Evolutionary conservation across 1,139 yeast species (phyloP).

Genomic region (Yamadazyma conglobata): DNA sequence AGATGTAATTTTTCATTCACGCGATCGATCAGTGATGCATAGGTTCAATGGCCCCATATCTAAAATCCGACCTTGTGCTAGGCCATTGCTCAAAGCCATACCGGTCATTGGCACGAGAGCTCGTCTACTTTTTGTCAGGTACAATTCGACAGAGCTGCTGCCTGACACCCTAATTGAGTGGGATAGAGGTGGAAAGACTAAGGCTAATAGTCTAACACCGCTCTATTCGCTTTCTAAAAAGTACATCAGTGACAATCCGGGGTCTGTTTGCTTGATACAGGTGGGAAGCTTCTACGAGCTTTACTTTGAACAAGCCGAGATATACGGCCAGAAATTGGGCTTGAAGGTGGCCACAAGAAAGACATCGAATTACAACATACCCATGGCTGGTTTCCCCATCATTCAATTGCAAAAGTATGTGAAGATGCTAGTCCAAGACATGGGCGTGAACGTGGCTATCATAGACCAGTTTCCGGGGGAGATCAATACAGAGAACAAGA

Average conservation of each 20-base stretch:
- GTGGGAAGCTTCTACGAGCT: constrained; percentile 89
- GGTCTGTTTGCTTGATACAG: constrained; percentile 77
- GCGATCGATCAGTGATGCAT: too few relatives aligned
- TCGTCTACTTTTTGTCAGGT: too few relatives aligned
- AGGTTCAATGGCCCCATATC: too few relatives aligned
- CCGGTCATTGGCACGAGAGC: too few relatives aligned
- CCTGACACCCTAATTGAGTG: too few relatives aligned
- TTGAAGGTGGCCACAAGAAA: constrained; percentile 43
- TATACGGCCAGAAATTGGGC: constrained; percentile 68
- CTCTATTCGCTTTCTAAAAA: constrained; percentile 33
- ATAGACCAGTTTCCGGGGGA: constrained; percentile 58
- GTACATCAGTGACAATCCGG: constrained; percentile 43
- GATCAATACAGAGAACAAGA: constrained; percentile 17
- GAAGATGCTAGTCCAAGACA: constrained; percentile 65
- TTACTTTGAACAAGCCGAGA: constrained; percentile 82
- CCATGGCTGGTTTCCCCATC: constrained; percentile 92
- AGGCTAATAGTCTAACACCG: constrained; percentile 31
- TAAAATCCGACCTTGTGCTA: too few relatives aligned
- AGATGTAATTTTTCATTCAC: too few relatives aligned
- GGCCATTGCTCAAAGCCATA: too few relatives aligned
- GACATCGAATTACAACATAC: constrained; percentile 48
- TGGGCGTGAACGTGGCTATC: constrained; percentile 70
- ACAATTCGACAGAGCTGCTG: too few relatives aligned
- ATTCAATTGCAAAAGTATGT: constrained; percentile 70
- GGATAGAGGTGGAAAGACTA: constrained; percentile 43